A percentile compares a stretch with the other conserved stretches of the same genome.
Evolutionary conservation across 1,284 basidiomycete genomes (phyloP).

Genomic region (Rhizoctonia solani): DNA sequence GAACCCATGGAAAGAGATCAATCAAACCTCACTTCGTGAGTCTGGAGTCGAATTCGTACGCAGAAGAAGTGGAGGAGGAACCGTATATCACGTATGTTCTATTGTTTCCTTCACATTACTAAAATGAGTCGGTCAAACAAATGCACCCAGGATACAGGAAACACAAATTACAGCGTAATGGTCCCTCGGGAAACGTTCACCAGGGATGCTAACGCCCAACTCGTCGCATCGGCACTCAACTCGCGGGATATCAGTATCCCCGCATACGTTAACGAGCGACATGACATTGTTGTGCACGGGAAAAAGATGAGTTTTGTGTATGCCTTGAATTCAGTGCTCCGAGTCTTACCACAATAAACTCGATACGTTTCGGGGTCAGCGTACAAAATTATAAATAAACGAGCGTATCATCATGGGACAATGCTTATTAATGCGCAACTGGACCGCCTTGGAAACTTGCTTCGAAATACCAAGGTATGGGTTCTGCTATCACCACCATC

Average conservation of each 20-base stretch:
- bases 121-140: neutral
- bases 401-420: conserved; percentile 99
- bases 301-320: conserved; percentile 85
- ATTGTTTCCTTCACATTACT: neutral
- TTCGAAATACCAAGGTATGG: conserved; percentile 72
- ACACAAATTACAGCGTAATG: conserved; percentile 97
- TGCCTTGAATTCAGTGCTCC: neutral
- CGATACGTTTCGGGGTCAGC: conserved; percentile 93
- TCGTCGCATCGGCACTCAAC: conserved; percentile 81
- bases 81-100: conserved; percentile 88
- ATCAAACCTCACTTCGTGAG: conserved; percentile 59
- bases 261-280: conserved; percentile 86
- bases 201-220: conserved; percentile 74
- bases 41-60: conserved; percentile 79
- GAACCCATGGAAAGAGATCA: conserved; percentile 98
- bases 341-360: conserved; percentile 33
- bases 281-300: conserved; percentile 82
- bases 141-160: conserved; percentile 89
- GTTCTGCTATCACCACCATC: neutral
- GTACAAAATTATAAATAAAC: conserved; percentile 89
- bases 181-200: conserved; percentile 82
- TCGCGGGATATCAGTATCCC: conserved; percentile 58
- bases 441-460: conserved; percentile 68
- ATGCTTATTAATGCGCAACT: conserved; percentile 91
- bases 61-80: conserved; percentile 92